Evolutionary conservation across 768 basidiomycete genomes (phyloP), one percentile per base, ranked within the genome.

Genomic region (Pisolithus marmoratus): DNA sequence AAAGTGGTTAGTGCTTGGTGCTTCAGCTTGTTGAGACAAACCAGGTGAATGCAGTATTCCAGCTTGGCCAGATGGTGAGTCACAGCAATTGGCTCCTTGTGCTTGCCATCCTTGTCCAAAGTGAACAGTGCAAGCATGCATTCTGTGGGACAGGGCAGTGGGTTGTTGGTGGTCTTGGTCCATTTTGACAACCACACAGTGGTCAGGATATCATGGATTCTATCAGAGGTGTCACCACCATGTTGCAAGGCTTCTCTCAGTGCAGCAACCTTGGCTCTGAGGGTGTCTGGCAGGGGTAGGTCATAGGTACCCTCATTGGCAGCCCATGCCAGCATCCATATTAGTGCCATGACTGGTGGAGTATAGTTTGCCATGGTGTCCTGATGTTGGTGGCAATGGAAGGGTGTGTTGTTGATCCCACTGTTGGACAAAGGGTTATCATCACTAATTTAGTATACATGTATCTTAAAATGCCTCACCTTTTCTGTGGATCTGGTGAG

Each of bases 381-480:
- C 0, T 47, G 38, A 6, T 60, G 26, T 27, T 58, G 52, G 7
- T 66, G 62, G 1, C 52, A 51, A 14, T 63, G 59, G 12, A 69
- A 53, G 0, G 65, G 64, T 0, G 47, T 59, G 51, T 66, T 62
- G 45, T 54, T 59, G n/a, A 67, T 61, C 0, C 62, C 58, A 5
- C 54, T 59, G 14, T 19, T 7, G 15, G 22, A 3, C 2, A 2
- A 44, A n/a, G 6, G 4, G 24, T 22, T 26, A 9, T 3, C 8
- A 31, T n/a, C 31, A 19, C 31, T 38, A 14, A 14, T 5, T 41
- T 29, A 26, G 3, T 14, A 17, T 19, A 24, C 20, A 8, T 5
- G 11, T 27, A 38, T 22, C 9, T 12, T 14, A 14, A 48, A 34
- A n/a, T 7, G 1, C 1, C 58, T 40, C 12, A 56, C 57, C 11